These are phyloP conservation scores for Poronia punctata DNA, from an alignment of 495 filamentous ascomycete species.

Conservation along the genomic window DNA sequence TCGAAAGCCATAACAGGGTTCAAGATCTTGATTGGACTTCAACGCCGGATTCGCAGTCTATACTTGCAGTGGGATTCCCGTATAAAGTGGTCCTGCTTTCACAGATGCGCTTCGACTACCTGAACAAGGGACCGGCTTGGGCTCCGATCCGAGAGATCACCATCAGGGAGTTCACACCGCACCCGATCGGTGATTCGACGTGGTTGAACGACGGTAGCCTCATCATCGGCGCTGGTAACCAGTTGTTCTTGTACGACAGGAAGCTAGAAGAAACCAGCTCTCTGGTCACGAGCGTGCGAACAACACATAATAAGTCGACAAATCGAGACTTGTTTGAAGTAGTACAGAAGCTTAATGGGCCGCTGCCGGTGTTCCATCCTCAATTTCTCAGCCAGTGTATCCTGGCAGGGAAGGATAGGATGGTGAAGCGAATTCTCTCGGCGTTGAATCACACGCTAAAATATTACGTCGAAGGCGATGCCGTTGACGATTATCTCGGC, in stretches of 20 bases:
- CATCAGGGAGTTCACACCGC: slow-evolving; percentile 75
- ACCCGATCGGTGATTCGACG: slow-evolving; percentile 86
- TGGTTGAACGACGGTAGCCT: slow-evolving; percentile 83
- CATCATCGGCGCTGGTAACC: slow-evolving; percentile 84
- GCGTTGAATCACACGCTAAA: slow-evolving; percentile 73
- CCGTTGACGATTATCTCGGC: slow-evolving; percentile 71
- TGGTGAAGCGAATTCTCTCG: slow-evolving; percentile 70
- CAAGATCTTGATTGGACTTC: slow-evolving; percentile 92
- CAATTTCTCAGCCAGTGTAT: slow-evolving; percentile 88
- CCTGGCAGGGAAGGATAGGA: slow-evolving; percentile 62
- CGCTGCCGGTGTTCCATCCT: slow-evolving; percentile 87
- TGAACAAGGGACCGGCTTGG: slow-evolving; percentile 88
- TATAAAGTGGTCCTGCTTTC: slow-evolving; percentile 78
- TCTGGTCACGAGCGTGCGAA: slow-evolving; percentile 56
- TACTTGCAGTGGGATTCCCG: slow-evolving; percentile 85
- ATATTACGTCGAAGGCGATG: slow-evolving; percentile 76
- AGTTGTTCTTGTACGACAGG: slow-evolving; percentile 82
- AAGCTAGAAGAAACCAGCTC: slow-evolving; percentile 57
- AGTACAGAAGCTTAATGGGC: slow-evolving; percentile 75
- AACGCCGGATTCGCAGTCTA: slow-evolving; percentile 83
- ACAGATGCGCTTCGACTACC: slow-evolving; percentile 90
- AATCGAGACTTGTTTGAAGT: slow-evolving; percentile 67
- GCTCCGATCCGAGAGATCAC: slow-evolving; percentile 73
- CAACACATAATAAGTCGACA: slow-evolving; percentile 43
- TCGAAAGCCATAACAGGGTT: slow-evolving; percentile 66